Conservation (phyloP, 2,329 filamentous ascomycete species). For the Fusarium concolor region DNA sequence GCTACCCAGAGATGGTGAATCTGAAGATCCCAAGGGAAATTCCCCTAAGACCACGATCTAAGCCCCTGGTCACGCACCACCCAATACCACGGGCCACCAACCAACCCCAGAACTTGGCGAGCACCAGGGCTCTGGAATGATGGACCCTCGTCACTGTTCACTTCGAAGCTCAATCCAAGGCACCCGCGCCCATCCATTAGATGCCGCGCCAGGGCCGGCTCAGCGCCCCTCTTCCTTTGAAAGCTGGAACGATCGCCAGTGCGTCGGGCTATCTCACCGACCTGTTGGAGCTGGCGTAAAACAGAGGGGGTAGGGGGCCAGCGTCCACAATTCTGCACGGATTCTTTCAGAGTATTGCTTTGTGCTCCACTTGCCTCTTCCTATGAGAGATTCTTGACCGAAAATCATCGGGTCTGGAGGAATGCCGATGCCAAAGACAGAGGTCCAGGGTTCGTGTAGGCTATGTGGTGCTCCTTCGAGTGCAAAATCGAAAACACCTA, state of each 20-base stretch:
- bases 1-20: conserved; percentile 18
- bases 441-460: not conserved
- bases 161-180: conserved; percentile 13
- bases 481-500: not conserved
- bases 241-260: conserved; percentile 37
- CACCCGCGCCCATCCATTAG: not conserved
- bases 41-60: conserved; percentile 36
- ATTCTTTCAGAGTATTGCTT: conserved; percentile 15
- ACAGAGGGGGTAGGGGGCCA: not conserved
- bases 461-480: not conserved
- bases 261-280: conserved; percentile 45
- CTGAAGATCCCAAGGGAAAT: conserved; percentile 40
- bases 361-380: conserved; percentile 24
- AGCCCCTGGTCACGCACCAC: conserved; percentile 29
- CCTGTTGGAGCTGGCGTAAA: conserved; percentile 34
- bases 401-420: conserved; percentile 25
- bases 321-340: conserved; percentile 38
- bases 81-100: conserved; percentile 32
- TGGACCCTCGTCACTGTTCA: conserved; percentile 24
- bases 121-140: conserved; percentile 44
- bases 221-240: conserved; percentile 34
- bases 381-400: conserved; percentile 14
- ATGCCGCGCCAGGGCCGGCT: conserved; percentile 34
- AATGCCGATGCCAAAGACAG: not conserved
- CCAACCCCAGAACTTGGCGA: conserved; percentile 34